Percentiles rank a stretch among this genome's conserved stretches.
These are phyloP conservation scores for Cadophora gregata DNA, from an alignment of 2,329 filamentous ascomycete genomes.

Conservation along the genomic window DNA sequence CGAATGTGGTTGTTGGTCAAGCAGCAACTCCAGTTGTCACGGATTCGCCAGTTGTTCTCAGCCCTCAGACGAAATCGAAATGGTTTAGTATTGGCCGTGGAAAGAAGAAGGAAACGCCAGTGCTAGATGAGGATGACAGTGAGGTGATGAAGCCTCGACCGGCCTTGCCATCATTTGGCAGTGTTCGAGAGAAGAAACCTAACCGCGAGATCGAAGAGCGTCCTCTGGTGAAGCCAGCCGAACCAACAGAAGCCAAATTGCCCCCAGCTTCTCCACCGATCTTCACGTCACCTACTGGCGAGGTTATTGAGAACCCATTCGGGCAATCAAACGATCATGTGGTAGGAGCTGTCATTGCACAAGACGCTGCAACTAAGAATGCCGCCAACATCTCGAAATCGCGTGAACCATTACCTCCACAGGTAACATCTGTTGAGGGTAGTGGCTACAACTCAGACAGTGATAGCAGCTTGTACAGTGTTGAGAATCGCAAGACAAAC, in stretches of 20 bases:
- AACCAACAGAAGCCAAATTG: slow-evolving; percentile 44
- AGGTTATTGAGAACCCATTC: slow-evolving; percentile 33
- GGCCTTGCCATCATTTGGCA: slow-evolving; percentile 76
- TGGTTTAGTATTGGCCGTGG: slow-evolving; percentile 59
- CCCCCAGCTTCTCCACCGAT: slow-evolving; percentile 39
- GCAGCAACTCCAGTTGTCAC: slow-evolving; percentile 47
- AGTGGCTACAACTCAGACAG: slow-evolving; percentile 68
- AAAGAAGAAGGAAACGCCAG: slow-evolving; percentile 56
- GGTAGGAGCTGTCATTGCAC: slow-evolving; percentile 59
- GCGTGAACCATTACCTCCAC: slow-evolving; percentile 70
- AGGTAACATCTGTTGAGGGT: slow-evolving; percentile 73
- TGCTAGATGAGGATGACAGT: slow-evolving; percentile 67
- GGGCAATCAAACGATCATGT: slow-evolving; percentile 63
- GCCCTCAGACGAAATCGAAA: slow-evolving; percentile 51
- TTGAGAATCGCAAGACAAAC: slow-evolving; percentile 43
- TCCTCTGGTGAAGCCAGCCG: slow-evolving; percentile 61
- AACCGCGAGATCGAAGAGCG: slow-evolving; percentile 58
- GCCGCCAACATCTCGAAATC: slow-evolving; percentile 62
- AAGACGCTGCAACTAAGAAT: slow-evolving; percentile 59
- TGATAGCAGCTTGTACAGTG: slow-evolving; percentile 50
- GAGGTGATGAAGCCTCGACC: slow-evolving; percentile 77
- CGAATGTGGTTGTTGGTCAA: slow-evolving; percentile 60
- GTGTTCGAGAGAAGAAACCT: slow-evolving; percentile 70
- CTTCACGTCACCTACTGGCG: slow-evolving; percentile 34
- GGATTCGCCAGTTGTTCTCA: slow-evolving; percentile 49